Base-by-base conservation (phyloP, 73 alveolate genomes). In the Stentor coeruleus region DNA sequence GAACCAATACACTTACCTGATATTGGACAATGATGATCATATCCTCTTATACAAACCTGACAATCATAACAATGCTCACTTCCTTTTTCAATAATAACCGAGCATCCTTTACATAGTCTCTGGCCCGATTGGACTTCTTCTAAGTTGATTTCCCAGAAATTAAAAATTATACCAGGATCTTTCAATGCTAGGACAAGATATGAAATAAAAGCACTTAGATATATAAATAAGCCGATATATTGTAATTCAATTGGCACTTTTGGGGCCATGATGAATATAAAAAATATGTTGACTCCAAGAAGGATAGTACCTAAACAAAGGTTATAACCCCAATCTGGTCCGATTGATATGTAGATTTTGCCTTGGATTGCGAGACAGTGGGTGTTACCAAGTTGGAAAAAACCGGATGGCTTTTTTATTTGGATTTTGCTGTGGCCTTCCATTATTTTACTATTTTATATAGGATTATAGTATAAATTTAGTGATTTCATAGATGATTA, bases 11-110 rank as follows among this genome's bases (percentile, higher is more conserved):
- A 84, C 26, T 79, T 84, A 15, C 82, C 82, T 39, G 81, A 30
- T 49, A 74, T 81, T 30, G 89, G 89, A 66, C 89, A 84, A 41
- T 84, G 90, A 81, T 84, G 90, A 35, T 84, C 90, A 38, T 14
- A 55, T 30, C 66, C 42, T 42, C 81, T 84, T 36, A 82, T 66
- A 14, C 90, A 84, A 3, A 55, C 11, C 40, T 84, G 89, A 59
- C 90, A 84, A 33, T 57, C 82, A 15, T 58, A 31, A 74, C 90
- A 84, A 35, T 84, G 90, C 49, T 73, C 36, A 2, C 66, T 20
- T 11, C 28, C 6, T 49, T 20, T 6, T 11, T 49, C 66, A 11
- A 6, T 6, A 20, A 49, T 49, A 49, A 20, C 66, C 20, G 28
- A 6, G 20, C 66, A 49, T 49, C 20, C 20, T 11, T 49, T 6